Conservation (phyloP, 106 monocot species). For the Ottelia alismoides region DNA sequence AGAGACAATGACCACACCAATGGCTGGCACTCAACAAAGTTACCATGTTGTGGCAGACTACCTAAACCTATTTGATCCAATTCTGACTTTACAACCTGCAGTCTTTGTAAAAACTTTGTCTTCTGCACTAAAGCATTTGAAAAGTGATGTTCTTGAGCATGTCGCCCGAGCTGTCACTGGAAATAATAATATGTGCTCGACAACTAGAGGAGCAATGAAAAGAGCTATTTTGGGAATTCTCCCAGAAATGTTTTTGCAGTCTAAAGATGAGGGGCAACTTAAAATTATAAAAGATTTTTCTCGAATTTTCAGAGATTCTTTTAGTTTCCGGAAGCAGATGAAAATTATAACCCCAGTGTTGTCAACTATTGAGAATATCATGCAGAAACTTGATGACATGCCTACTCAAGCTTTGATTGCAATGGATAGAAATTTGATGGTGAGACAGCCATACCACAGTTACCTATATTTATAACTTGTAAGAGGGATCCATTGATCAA, state of each 20-base stretch:
- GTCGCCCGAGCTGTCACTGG: conserved; percentile 22
- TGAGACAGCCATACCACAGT: conserved; percentile 14
- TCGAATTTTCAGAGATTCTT: conserved; percentile 33
- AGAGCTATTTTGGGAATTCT: conserved; percentile 31
- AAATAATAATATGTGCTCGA: conserved; percentile 24
- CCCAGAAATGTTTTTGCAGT: conserved; percentile 15
- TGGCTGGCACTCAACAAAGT: not conserved
- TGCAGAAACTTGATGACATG: conserved; percentile 35
- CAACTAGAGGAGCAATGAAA: conserved; percentile 23
- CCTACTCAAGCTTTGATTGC: conserved; percentile 35
- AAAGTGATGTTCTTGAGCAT: conserved; percentile 23
- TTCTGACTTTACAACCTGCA: conserved; percentile 3
- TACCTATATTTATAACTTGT: conserved; percentile 11
- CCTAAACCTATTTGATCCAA: conserved; percentile 25
- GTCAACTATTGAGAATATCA: conserved; percentile 25
- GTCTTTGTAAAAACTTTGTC: conserved; percentile 23
- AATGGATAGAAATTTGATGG: conserved; percentile 45
- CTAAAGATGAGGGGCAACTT: not conserved
- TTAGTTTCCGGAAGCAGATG: conserved; percentile 19
- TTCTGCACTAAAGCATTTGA: conserved; percentile 28
- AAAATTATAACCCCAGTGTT: conserved; percentile 18
- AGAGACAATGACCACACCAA: conserved; percentile 25
- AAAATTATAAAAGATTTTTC: conserved; percentile 19
- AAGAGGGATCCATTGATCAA: conserved; percentile 17
- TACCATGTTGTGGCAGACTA: conserved; percentile 40